phyloP scores from a whole-genome alignment of 441 rosid genomes.

The Aleurites moluccanus region DNA sequence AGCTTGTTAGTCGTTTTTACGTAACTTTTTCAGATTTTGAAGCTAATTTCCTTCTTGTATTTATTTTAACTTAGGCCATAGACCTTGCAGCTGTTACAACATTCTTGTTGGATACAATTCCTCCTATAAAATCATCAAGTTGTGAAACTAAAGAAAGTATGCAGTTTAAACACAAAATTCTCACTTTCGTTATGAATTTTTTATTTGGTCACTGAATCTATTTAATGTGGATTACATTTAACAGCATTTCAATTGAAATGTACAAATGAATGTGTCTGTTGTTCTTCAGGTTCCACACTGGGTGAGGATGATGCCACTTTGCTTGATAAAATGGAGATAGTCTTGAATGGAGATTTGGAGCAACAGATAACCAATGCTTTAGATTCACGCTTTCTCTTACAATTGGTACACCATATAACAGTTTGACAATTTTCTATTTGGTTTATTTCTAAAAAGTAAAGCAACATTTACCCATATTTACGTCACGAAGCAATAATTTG shows the following conservation, averaged over 20 bases:
- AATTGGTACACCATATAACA: slow-evolving; percentile 57
- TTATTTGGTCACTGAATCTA: slow-evolving; percentile 3
- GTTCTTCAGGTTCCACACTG: slow-evolving; percentile 52
- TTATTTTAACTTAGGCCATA: slow-evolving; percentile 54
- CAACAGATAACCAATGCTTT: slow-evolving; percentile 74
- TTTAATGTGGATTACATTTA: neutral
- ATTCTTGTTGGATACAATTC: slow-evolving; percentile 76
- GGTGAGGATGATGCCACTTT: slow-evolving; percentile 66
- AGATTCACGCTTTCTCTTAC: slow-evolving; percentile 84
- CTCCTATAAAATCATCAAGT: slow-evolving; percentile 59
- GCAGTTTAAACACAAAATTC: slow-evolving; percentile 24
- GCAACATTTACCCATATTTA: slow-evolving; percentile 18
- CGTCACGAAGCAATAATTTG: slow-evolving; percentile 14
- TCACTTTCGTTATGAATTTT: neutral
- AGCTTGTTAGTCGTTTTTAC: neutral
- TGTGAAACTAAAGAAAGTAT: slow-evolving; percentile 60
- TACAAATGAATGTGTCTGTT: slow-evolving; percentile 14
- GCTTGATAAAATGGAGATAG: slow-evolving; percentile 55
- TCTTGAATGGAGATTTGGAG: slow-evolving; percentile 59
- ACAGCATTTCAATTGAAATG: slow-evolving; percentile 27
- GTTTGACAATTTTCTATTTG: slow-evolving; percentile 27
- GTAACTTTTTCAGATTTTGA: slow-evolving; percentile 15
- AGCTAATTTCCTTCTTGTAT: slow-evolving; percentile 27
- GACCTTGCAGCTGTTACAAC: slow-evolving; percentile 82
- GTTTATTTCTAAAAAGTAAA: slow-evolving; percentile 21